phyloP scores from a whole-genome alignment of 2,329 filamentous ascomycete genomes.

The Colletotrichum cordylinicola region DNA sequence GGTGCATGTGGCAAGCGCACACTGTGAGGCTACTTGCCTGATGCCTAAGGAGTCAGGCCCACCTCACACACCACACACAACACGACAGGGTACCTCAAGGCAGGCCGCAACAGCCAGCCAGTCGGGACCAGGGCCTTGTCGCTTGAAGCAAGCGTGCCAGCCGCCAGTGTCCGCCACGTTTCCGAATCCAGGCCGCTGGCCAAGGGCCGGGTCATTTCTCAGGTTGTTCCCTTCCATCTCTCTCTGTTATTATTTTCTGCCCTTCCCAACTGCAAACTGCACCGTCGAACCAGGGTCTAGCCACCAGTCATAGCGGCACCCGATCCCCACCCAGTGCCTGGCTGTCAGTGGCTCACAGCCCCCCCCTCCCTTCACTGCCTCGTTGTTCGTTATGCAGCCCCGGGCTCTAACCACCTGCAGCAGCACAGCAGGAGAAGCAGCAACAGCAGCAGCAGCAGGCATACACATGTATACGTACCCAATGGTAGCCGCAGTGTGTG shows the following conservation, averaged over 20 bases:
- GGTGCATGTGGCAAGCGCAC: background rate
- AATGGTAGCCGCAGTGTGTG: background rate
- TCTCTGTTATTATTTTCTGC: background rate
- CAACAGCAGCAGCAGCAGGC: background rate
- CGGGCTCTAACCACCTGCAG: conserved; percentile 18
- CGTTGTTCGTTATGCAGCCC: conserved; percentile 17
- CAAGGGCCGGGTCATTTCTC: conserved; percentile 15
- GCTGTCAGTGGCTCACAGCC: conserved; percentile 6
- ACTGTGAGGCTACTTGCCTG: conserved; percentile 4
- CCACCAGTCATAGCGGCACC: conserved; percentile 13
- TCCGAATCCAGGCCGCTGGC: conserved; percentile 16
- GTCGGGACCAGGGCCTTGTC: background rate
- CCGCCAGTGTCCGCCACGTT: conserved; percentile 12
- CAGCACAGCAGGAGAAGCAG: background rate
- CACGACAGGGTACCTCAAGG: background rate
- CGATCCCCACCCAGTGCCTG: conserved; percentile 6
- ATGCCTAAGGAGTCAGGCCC: conserved; percentile 4
- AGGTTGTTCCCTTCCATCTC: background rate
- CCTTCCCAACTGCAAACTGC: background rate
- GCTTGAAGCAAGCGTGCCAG: conserved; percentile 20
- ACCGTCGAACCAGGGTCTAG: background rate
- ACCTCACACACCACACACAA: background rate
- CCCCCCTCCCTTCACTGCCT: conserved; percentile 10
- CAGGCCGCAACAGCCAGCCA: background rate
- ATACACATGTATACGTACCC: conserved; percentile 1